Base-by-base conservation (phyloP, 2,329 filamentous ascomycete species). In the Colletotrichum eremochloae region DNA sequence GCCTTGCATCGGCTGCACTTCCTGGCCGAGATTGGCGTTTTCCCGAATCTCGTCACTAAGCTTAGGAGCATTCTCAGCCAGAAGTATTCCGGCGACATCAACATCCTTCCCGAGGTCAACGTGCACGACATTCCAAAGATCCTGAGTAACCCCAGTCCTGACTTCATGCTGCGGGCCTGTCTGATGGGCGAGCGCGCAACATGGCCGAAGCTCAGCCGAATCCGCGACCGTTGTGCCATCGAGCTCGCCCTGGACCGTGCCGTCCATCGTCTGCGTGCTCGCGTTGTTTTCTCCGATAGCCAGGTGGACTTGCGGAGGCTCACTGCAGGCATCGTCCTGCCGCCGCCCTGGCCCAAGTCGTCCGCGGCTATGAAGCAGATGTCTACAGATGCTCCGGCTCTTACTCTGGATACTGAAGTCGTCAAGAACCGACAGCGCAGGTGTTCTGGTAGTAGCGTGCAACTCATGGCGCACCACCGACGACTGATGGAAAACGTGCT, bases 31-130 rank as follows among this genome's bases (percentile, higher is more conserved):
- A 82, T 97, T 42, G 94, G 94, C 24, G 83, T 97, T 55, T 92
- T 96, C 74, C 93, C 94, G 20, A 96, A 92, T 69, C 85, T 93
- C 1, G 87, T 94, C 75, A 94, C 92, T 58, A 97, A 97, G 80
- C 86, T 92, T 31, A 89, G 90, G 53, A 95, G 94, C 1, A 91
- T 98, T 20, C 86, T 98, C 62, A 95, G 91, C 75, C 96, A 98
- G 78, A 94, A 93, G 75, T 98, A 98, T 78, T 95, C 94, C 2
- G 96, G 96, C 8, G 95, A 98, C 81, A 97, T 98, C 79, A 98
- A 95, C 56, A 97, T 98, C 66, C 86, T 97, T 42, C 95, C 95
- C 0, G 90, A 94, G 66, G 92, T 97, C 70, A 89, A 88, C 5
- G 90, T 93, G 64, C 87, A 90, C 9, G 92, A 97, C 74, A 89